phyloP scores from a whole-genome alignment of 345 rosid genomes.

The Ricinus communis region DNA sequence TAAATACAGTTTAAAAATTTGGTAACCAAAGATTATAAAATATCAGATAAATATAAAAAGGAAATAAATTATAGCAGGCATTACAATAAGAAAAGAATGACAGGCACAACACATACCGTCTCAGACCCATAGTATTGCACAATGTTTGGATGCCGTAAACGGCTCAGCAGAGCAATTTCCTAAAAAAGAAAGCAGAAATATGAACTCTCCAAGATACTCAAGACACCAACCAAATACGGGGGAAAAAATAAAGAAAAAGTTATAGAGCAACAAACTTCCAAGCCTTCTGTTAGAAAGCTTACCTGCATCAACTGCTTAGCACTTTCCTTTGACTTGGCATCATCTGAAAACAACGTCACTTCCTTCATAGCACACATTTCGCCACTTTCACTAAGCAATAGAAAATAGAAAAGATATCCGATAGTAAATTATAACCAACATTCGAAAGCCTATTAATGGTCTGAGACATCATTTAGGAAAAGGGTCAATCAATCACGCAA shows the following conservation, averaged over 20 bases:
- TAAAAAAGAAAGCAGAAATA: conserved; percentile 16
- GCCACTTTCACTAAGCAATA: conserved; percentile 58
- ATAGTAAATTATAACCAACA: not conserved
- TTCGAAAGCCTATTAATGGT: not conserved
- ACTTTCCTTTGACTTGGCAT: conserved; percentile 75
- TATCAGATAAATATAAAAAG: not conserved
- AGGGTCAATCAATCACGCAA: not conserved
- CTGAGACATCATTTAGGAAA: not conserved
- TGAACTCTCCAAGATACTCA: conserved; percentile 7
- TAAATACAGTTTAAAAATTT: not conserved
- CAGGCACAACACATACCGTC: conserved; percentile 37
- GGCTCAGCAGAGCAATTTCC: conserved; percentile 71
- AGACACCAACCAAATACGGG: not conserved
- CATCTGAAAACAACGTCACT: conserved; percentile 77
- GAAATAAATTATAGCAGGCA: not conserved
- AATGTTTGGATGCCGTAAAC: conserved; percentile 66
- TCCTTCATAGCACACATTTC: conserved; percentile 95
- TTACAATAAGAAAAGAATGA: not conserved
- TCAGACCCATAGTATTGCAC: conserved; percentile 79
- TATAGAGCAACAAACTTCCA: not conserved
- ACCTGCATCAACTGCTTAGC: conserved; percentile 55
- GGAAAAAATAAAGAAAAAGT: not conserved
- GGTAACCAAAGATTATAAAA: not conserved
- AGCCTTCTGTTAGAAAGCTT: not conserved
- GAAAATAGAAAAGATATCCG: not conserved